Conservation (phyloP, 2,329 filamentous ascomycete genomes). For the Sordariomycetes sp. region DNA sequence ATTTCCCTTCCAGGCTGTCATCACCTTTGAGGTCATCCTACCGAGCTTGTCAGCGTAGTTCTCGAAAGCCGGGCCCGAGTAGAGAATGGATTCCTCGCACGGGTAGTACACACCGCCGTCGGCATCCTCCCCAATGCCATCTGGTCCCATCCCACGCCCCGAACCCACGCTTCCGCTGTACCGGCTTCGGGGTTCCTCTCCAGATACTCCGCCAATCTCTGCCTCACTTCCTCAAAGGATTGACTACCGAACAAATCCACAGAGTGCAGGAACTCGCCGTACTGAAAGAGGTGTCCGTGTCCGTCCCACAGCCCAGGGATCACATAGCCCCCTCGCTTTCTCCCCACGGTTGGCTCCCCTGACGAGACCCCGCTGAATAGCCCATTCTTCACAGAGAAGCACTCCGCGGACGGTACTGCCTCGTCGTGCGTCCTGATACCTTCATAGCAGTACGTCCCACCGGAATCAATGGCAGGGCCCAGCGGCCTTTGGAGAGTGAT, state of each 20-base stretch:
- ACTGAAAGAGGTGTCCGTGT: conserved; percentile 56
- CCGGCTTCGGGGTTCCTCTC: conserved; percentile 37
- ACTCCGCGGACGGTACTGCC: conserved; percentile 28
- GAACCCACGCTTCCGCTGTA: conserved; percentile 46
- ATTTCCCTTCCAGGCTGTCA: conserved; percentile 38
- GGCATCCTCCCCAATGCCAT: conserved; percentile 55
- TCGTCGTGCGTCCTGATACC: conserved; percentile 24
- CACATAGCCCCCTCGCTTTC: conserved; percentile 33
- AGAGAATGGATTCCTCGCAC: background rate
- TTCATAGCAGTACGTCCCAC: conserved; percentile 25
- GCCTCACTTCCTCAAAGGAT: conserved; percentile 43
- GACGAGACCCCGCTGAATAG: conserved; percentile 37
- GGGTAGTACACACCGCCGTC: conserved; percentile 38
- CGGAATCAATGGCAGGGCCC: background rate
- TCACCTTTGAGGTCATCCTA: conserved; percentile 38
- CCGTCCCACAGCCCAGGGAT: conserved; percentile 63
- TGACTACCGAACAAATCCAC: conserved; percentile 51
- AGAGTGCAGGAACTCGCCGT: conserved; percentile 57
- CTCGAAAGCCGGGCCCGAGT: background rate
- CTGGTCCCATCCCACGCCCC: conserved; percentile 64
- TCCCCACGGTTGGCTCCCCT: conserved; percentile 18
- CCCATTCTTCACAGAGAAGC: conserved; percentile 44
- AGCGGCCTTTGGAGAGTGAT: conserved; percentile 1
- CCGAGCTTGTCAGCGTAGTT: background rate
- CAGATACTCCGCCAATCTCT: conserved; percentile 41